Percentiles rank a stretch among this genome's conserved stretches.
phyloP scores from a whole-genome alignment of 129 eudicot species.

The Chrysanthemum lavandulifolium region DNA sequence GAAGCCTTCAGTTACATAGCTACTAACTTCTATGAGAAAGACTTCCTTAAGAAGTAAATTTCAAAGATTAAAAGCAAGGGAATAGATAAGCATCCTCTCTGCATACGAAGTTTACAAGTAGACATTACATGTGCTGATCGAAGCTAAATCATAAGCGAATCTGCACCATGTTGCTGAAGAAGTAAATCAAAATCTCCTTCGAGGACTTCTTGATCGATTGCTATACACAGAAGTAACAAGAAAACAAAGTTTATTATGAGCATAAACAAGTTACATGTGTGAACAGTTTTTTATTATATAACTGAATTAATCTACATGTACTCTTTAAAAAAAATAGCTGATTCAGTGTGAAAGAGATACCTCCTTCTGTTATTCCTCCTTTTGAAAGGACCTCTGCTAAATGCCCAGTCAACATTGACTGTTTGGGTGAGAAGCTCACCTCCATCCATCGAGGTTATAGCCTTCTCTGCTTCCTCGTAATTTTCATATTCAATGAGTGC shows the following conservation, averaged over 20 bases:
- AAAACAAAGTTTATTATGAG: neutral
- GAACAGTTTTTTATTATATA: neutral
- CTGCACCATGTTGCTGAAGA: conserved; percentile 23
- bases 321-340: neutral
- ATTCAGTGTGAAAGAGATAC: conserved; percentile 18
- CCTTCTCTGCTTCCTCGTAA: conserved; percentile 78
- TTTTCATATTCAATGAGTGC: conserved; percentile 86
- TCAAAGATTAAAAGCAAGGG: conserved; percentile 4
- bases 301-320: neutral
- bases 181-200: conserved; percentile 44
- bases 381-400: conserved; percentile 90
- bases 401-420: conserved; percentile 92
- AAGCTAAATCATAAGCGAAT: conserved; percentile 5
- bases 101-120: conserved; percentile 22
- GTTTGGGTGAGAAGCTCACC: conserved; percentile 71
- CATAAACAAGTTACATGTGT: neutral
- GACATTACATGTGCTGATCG: conserved; percentile 21
- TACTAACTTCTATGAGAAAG: conserved; percentile 20
- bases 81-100: conserved; percentile 2
- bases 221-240: conserved; percentile 20
- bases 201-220: conserved; percentile 54
- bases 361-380: conserved; percentile 57
- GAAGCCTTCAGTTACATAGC: conserved; percentile 23
- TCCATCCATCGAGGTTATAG: conserved; percentile 81
- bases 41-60: conserved; percentile 12